Percentiles rank a stretch among this genome's conserved stretches.
Evolutionary conservation across 805 yeast species (phyloP).

Genomic region (Saturnispora silvae): DNA sequence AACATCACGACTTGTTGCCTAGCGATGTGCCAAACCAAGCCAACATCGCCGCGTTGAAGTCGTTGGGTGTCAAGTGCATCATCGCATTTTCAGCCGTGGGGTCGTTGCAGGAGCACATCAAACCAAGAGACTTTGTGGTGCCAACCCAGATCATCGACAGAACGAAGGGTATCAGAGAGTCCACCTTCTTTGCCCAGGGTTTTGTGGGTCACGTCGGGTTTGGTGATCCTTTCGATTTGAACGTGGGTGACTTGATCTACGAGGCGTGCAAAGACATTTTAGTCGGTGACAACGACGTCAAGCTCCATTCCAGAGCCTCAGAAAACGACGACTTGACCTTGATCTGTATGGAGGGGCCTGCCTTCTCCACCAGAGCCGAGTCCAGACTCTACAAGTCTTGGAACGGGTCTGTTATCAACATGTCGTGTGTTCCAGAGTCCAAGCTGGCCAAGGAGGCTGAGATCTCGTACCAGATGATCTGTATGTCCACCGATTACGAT

Average conservation of each 20-base stretch:
- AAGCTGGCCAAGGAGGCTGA: slow-evolving; percentile 97
- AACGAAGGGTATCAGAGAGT: slow-evolving; percentile 87
- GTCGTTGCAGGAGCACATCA: slow-evolving; percentile 77
- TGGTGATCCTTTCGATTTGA: slow-evolving; percentile 90
- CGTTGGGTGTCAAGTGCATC: slow-evolving; percentile 75
- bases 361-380: slow-evolving; percentile 94
- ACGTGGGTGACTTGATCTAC: slow-evolving; percentile 54
- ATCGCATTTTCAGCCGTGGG: slow-evolving; percentile 96
- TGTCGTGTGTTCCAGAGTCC: slow-evolving; percentile 96
- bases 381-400: slow-evolving; percentile 73
- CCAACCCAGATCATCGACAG: slow-evolving; percentile 96
- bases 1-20: slow-evolving; percentile 81
- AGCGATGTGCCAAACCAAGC: slow-evolving; percentile 88
- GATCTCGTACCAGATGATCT: slow-evolving; percentile 91
- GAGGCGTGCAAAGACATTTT: slow-evolving; percentile 45
- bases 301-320: slow-evolving; percentile 59
- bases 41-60: slow-evolving; percentile 90
- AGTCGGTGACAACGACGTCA: slow-evolving; percentile 41
- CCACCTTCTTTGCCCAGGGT: slow-evolving; percentile 84
- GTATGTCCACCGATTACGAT: slow-evolving; percentile 98
- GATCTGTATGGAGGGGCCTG: slow-evolving; percentile 99
- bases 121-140: slow-evolving; percentile 92
- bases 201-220: slow-evolving; percentile 96
- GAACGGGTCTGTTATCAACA: slow-evolving; percentile 94
- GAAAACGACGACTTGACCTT: slow-evolving; percentile 67